Conservation (phyloP, 202 grass and related monocot species). For the Saccharum hybrid region DNA sequence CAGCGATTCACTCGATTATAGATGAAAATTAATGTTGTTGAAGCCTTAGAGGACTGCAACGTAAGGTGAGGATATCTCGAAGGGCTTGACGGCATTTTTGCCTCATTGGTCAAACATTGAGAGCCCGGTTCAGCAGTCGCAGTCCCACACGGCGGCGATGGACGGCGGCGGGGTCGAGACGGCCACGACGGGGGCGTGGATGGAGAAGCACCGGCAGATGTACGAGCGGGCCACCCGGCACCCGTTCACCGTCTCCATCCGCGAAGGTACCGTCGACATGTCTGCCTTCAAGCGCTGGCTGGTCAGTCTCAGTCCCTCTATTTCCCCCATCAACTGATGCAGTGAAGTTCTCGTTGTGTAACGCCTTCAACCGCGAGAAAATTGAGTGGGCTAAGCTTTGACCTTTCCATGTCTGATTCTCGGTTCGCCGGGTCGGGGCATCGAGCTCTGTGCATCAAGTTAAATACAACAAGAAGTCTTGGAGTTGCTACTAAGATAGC, state of each 20-base stretch:
- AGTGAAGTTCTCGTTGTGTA: background rate
- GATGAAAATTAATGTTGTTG: too few species aligned
- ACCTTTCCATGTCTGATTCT: background rate
- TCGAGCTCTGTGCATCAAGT: background rate
- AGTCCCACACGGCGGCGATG: slow-evolving; percentile 38
- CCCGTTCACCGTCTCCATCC: slow-evolving; percentile 78
- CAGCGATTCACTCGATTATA: too few species aligned
- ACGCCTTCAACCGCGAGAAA: background rate
- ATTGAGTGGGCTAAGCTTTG: background rate
- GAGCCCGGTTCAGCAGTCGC: background rate
- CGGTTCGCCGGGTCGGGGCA: background rate
- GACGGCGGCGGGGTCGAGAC: slow-evolving; percentile 34
- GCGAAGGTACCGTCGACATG: slow-evolving; percentile 69
- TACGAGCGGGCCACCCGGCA: slow-evolving; percentile 77
- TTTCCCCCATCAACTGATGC: background rate
- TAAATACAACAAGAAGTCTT: background rate
- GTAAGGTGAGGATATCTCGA: background rate
- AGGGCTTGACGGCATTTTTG: background rate
- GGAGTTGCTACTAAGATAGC: background rate
- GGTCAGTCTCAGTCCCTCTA: slow-evolving; percentile 55
- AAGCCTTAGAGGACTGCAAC: too few species aligned
- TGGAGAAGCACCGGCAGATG: slow-evolving; percentile 53
- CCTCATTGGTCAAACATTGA: background rate
- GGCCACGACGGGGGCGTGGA: slow-evolving; percentile 58
- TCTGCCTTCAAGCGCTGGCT: slow-evolving; percentile 87